phyloP scores from a whole-genome alignment of 805 yeast species.

The Priceomyces medius region DNA sequence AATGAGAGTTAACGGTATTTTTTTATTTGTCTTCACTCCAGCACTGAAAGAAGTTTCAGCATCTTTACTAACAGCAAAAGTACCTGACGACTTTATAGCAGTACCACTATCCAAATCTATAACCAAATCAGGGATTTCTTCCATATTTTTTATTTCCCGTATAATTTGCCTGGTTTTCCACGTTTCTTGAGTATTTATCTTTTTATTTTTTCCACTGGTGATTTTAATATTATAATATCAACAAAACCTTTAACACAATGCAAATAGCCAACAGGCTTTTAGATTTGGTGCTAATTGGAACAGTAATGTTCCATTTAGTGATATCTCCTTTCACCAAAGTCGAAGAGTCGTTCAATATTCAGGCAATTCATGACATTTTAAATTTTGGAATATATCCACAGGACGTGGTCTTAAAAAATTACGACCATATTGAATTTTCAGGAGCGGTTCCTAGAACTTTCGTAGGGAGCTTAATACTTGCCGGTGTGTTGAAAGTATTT shows the following conservation, averaged over 20 bases:
- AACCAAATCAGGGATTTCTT: slow-evolving; percentile 38
- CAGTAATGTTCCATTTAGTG: slow-evolving; percentile 49
- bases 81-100: not conserved
- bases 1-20: slow-evolving; percentile 87
- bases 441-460: slow-evolving; percentile 90
- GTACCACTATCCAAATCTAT: slow-evolving; percentile 14
- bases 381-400: slow-evolving; percentile 52
- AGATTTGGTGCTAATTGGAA: slow-evolving; percentile 38
- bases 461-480: slow-evolving; percentile 61
- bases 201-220: not conserved
- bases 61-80: not conserved
- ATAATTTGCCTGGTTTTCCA: not conserved
- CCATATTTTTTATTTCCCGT: slow-evolving; percentile 10
- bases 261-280: slow-evolving; percentile 16
- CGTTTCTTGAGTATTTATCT: not conserved
- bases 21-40: slow-evolving; percentile 24
- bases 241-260: slow-evolving; percentile 10
- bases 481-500: slow-evolving; percentile 32
- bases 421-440: slow-evolving; percentile 78
- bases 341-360: slow-evolving; percentile 89
- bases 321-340: slow-evolving; percentile 85
- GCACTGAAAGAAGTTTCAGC: not conserved
- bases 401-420: slow-evolving; percentile 36
- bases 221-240: not conserved
- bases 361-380: slow-evolving; percentile 81